A percentile compares a stretch with the other conserved stretches of the same genome.
Evolutionary conservation across 495 filamentous ascomycete genomes (phyloP).

Genomic region (Neurospora sp.): DNA sequence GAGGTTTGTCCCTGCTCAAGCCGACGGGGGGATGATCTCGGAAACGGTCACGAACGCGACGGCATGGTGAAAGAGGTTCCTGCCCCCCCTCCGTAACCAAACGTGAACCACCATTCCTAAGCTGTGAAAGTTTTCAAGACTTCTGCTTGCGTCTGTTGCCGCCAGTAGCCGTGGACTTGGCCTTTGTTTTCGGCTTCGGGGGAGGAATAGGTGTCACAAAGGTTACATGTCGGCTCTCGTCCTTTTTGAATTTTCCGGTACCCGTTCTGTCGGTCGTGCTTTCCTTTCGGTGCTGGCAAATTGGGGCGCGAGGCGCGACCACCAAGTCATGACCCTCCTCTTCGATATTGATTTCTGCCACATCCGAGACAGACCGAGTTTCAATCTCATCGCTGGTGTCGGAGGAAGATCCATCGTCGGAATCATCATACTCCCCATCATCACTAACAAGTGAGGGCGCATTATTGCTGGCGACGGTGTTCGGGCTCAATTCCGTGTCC

Average conservation of each 20-base stretch:
- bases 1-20: neutral
- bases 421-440: conserved; percentile 65
- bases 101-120: neutral
- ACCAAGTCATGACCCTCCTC: conserved; percentile 29
- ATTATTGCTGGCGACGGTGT: conserved; percentile 67
- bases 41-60: neutral
- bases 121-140: neutral
- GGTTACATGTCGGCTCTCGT: conserved; percentile 34
- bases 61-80: neutral
- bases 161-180: neutral
- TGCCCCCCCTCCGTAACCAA: neutral
- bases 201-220: conserved; percentile 34
- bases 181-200: conserved; percentile 18
- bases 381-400: conserved; percentile 33
- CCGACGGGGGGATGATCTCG: neutral
- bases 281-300: conserved; percentile 21
- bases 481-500: conserved; percentile 62
- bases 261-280: neutral
- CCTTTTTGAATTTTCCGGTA: conserved; percentile 31
- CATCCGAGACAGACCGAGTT: conserved; percentile 34
- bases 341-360: conserved; percentile 39
- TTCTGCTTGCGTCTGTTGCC: conserved; percentile 21
- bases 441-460: conserved; percentile 84
- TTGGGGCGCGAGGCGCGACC: conserved; percentile 22
- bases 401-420: conserved; percentile 35